A percentile compares a stretch with the other conserved stretches of the same genome.
Conservation (phyloP, 164 flowering plant species). For the Liriodendron chinense region DNA sequence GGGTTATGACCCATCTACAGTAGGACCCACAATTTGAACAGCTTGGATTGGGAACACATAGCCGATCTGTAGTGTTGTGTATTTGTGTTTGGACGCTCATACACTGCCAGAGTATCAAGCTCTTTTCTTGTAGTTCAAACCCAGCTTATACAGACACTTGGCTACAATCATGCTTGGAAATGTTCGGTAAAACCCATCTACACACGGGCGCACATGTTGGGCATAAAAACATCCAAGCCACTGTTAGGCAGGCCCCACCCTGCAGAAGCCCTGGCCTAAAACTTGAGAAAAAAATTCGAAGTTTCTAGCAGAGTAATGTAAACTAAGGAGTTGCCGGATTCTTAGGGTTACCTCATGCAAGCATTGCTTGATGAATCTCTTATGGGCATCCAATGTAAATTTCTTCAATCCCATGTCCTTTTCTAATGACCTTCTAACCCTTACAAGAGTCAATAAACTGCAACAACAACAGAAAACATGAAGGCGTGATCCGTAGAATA, state of each 20-base stretch:
- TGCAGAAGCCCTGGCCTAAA: background rate
- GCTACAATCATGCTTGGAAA: background rate
- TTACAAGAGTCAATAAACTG: constrained; percentile 73
- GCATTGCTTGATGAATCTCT: constrained; percentile 64
- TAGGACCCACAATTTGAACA: too few relatives aligned
- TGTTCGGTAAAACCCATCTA: too few relatives aligned
- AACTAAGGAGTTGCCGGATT: background rate
- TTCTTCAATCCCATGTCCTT: constrained; percentile 71
- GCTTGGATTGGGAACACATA: too few relatives aligned
- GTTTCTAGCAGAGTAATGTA: background rate
- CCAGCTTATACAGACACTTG: background rate
- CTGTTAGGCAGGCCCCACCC: too few relatives aligned
- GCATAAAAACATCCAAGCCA: background rate
- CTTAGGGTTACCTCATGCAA: constrained; percentile 50
- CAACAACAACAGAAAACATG: constrained; percentile 14
- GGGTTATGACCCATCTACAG: too few relatives aligned
- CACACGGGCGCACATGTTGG: background rate
- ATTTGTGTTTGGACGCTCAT: too few relatives aligned
- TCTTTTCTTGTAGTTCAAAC: background rate
- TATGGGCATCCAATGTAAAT: constrained; percentile 72
- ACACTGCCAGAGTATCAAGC: background rate
- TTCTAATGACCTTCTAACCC: constrained; percentile 73
- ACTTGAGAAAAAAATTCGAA: too few relatives aligned
- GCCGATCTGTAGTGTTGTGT: too few relatives aligned
- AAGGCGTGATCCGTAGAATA: too few relatives aligned